phyloP scores from a whole-genome alignment of 768 basidiomycete species.

The Tricholomella constricta region DNA sequence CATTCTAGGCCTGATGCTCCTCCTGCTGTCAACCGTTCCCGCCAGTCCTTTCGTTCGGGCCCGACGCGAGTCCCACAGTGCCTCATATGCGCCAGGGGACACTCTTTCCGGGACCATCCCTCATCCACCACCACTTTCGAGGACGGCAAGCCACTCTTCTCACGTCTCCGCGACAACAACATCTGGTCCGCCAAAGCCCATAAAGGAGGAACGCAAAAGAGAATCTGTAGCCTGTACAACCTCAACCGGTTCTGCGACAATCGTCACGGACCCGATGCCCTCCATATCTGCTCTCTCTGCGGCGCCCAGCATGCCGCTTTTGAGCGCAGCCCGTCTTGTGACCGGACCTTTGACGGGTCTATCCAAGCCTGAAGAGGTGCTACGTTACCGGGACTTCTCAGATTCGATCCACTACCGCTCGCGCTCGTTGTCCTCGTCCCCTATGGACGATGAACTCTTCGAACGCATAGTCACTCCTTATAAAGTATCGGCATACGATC shows the following conservation, averaged over 20 bases:
- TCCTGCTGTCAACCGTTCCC: too few species aligned
- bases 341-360: background rate
- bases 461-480: constrained; percentile 17
- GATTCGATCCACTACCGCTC: background rate
- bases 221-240: constrained; percentile 18
- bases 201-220: background rate
- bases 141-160: constrained; percentile 10
- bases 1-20: too few species aligned
- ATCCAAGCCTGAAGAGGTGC: constrained; percentile 4
- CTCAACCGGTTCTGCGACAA: background rate
- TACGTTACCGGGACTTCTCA: background rate
- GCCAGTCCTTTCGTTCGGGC: too few species aligned
- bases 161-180: background rate
- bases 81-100: constrained; percentile 9
- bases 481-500: constrained; percentile 13
- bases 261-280: background rate
- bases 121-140: constrained; percentile 3
- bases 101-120: too few species aligned
- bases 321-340: constrained; percentile 5
- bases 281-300: constrained; percentile 22
- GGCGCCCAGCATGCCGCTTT: constrained; percentile 19
- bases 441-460: background rate
- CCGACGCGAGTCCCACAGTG: too few species aligned
- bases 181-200: constrained; percentile 3
- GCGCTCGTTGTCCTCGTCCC: background rate